phyloP scores from a whole-genome alignment of 805 yeast species.

The Spathaspora passalidarum region DNA sequence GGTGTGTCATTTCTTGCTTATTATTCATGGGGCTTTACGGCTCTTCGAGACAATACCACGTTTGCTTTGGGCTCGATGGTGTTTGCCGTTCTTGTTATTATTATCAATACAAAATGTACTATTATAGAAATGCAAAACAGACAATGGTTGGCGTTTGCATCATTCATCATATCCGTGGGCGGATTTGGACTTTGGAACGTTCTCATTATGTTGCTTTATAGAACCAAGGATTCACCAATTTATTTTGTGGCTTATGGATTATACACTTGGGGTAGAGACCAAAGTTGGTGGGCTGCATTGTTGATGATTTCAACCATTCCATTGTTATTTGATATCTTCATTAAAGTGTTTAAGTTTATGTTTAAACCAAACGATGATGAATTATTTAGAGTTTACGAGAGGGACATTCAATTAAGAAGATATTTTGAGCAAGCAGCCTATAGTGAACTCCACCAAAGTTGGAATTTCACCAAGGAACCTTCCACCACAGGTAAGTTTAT shows the following conservation, averaged over 20 bases:
- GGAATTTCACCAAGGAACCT: slow-evolving; percentile 61
- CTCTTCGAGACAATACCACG: slow-evolving; percentile 68
- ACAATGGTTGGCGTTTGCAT: slow-evolving; percentile 63
- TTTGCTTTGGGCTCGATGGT: slow-evolving; percentile 79
- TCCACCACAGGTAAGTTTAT: slow-evolving; percentile 15
- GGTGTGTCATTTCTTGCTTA: slow-evolving; percentile 65
- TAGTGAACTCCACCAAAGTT: slow-evolving; percentile 71
- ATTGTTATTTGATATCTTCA: slow-evolving; percentile 60
- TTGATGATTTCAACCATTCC: slow-evolving; percentile 58
- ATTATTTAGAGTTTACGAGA: slow-evolving; percentile 73
- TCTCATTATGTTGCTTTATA: slow-evolving; percentile 68
- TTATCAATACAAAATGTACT: slow-evolving; percentile 77
- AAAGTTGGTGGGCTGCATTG: slow-evolving; percentile 83
- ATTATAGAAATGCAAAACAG: slow-evolving; percentile 77
- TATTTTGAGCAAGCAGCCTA: slow-evolving; percentile 71
- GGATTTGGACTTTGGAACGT: slow-evolving; percentile 90
- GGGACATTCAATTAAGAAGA: slow-evolving; percentile 60
- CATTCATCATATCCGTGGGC: slow-evolving; percentile 66
- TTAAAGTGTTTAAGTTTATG: slow-evolving; percentile 54
- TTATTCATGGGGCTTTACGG: slow-evolving; percentile 67
- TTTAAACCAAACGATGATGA: slow-evolving; percentile 74
- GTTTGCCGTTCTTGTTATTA: slow-evolving; percentile 67
- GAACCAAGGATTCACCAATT: slow-evolving; percentile 49
- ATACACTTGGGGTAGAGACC: slow-evolving; percentile 72
- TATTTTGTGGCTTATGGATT: slow-evolving; percentile 74